Percentiles rank a stretch among this genome's conserved stretches.
Conservation (phyloP, 768 basidiomycete species). For the Omphalotus guepiniiformis region DNA sequence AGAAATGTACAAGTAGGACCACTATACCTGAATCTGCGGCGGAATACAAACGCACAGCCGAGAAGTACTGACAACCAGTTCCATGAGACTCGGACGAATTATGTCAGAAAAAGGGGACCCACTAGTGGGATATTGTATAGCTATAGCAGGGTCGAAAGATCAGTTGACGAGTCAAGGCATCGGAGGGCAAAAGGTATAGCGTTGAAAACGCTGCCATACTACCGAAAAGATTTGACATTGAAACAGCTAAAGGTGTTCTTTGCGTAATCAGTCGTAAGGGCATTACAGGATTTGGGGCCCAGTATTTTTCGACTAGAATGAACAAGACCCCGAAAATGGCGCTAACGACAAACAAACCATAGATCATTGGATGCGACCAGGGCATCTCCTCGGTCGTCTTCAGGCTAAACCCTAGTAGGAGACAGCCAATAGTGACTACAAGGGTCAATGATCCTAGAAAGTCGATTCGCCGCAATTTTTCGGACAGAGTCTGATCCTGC, state of each 20-base stretch:
- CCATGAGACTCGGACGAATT: constrained; percentile 12
- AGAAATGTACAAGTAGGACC: background rate
- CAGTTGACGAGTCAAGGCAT: constrained; percentile 12
- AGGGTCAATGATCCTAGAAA: constrained; percentile 80
- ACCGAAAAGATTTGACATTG: constrained; percentile 71
- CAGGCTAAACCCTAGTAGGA: constrained; percentile 73
- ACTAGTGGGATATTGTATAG: constrained; percentile 86
- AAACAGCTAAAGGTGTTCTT: constrained; percentile 78
- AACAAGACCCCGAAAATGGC: constrained; percentile 55
- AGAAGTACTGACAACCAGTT: constrained; percentile 62
- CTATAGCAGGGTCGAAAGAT: constrained; percentile 27
- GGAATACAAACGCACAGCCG: constrained; percentile 67
- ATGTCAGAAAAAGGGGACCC: constrained; percentile 20
- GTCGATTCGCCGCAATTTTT: constrained; percentile 79
- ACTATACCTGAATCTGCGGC: constrained; percentile 67
- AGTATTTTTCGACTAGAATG: constrained; percentile 72
- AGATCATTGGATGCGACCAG: constrained; percentile 73
- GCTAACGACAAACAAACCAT: constrained; percentile 58
- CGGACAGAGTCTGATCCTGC: constrained; percentile 49
- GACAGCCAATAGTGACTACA: constrained; percentile 61
- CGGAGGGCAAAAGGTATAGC: constrained; percentile 33
- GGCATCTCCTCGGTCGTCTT: constrained; percentile 75
- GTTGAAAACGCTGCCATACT: constrained; percentile 80
- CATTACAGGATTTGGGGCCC: constrained; percentile 85
- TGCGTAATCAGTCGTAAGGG: constrained; percentile 74